Percentiles rank a stretch among this genome's conserved stretches.
phyloP scores from a whole-genome alignment of 306 rosid species.

The Lablab purpureus region DNA sequence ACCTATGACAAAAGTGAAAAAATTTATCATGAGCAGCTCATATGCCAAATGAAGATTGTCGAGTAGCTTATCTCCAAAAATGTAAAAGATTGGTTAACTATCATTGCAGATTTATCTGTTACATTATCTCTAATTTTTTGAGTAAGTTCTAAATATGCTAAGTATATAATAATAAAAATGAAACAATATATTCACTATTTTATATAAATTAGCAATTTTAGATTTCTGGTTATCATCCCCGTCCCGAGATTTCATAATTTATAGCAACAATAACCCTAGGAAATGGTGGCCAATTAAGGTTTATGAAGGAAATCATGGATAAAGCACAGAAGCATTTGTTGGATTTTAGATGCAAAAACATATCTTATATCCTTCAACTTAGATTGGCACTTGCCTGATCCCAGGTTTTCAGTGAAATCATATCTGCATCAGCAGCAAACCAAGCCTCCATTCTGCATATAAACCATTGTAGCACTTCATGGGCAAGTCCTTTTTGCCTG shows the following conservation, averaged over 20 bases:
- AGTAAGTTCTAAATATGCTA: not conserved
- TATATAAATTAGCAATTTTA: not conserved
- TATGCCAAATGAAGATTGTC: slow-evolving; percentile 1
- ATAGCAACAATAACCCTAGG: slow-evolving; percentile 32
- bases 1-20: not conserved
- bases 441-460: slow-evolving; percentile 88
- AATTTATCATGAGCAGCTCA: slow-evolving; percentile 8
- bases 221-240: slow-evolving; percentile 14
- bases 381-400: slow-evolving; percentile 73
- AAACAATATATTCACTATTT: slow-evolving; percentile 10
- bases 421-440: slow-evolving; percentile 89
- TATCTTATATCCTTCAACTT: slow-evolving; percentile 38
- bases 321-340: not conserved
- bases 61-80: slow-evolving; percentile 2
- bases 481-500: slow-evolving; percentile 78
- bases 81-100: not conserved
- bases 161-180: slow-evolving; percentile 10
- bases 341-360: slow-evolving; percentile 10
- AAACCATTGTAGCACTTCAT: slow-evolving; percentile 78
- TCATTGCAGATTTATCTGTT: not conserved
- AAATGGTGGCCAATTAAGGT: not conserved
- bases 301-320: slow-evolving; percentile 33
- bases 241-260: slow-evolving; percentile 8
- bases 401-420: slow-evolving; percentile 78
- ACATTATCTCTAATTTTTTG: not conserved